Conservation (phyloP, 2,329 filamentous ascomycete species). For the Tetracladium maxilliforme region DNA sequence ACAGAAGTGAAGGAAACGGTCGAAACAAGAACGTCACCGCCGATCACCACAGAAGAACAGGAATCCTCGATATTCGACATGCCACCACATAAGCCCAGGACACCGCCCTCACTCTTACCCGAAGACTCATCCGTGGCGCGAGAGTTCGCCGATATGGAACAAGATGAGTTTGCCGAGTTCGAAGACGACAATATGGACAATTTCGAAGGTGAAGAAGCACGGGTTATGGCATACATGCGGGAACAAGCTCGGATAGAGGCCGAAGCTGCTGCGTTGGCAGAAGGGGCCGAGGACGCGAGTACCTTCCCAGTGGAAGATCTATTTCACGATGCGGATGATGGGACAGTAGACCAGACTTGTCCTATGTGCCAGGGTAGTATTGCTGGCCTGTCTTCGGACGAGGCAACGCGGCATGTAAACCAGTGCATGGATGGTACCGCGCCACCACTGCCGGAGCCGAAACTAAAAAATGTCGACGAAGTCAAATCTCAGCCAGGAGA, state of each 20-base stretch:
- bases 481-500: constrained; percentile 8
- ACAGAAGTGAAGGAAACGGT: too few relatives aligned
- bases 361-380: constrained; percentile 65
- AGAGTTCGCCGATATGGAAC: constrained; percentile 12
- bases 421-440: constrained; percentile 77
- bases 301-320: constrained; percentile 8
- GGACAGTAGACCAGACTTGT: constrained; percentile 32
- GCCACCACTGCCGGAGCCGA: constrained; percentile 30
- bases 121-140: neutral
- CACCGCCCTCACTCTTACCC: neutral
- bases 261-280: constrained; percentile 6
- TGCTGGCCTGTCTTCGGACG: constrained; percentile 41
- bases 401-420: constrained; percentile 79
- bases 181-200: too few relatives aligned
- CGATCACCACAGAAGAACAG: too few relatives aligned
- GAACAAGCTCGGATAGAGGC: too few relatives aligned
- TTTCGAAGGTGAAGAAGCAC: constrained; percentile 3
- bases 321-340: constrained; percentile 19
- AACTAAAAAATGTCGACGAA: constrained; percentile 9
- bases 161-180: constrained; percentile 18
- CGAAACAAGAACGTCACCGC: too few relatives aligned
- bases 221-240: constrained; percentile 5
- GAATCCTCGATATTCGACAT: too few relatives aligned
- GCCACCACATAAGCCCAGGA: neutral
- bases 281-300: constrained; percentile 7